Conservation (phyloP, 2,329 filamentous ascomycete species). For the Tolypocladium album region DNA sequence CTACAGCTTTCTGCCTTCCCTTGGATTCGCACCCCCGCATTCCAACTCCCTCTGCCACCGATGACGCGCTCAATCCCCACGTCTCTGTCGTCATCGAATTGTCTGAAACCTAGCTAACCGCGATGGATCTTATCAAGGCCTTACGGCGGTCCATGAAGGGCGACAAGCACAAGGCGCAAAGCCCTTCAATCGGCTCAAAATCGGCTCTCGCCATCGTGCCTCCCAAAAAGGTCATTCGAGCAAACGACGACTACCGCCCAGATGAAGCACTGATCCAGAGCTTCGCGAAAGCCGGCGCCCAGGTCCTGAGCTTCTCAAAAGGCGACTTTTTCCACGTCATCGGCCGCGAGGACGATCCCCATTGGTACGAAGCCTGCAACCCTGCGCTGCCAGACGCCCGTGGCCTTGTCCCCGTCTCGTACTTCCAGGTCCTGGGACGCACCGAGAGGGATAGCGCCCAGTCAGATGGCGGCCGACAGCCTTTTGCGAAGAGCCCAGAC, state of each 20-base stretch:
- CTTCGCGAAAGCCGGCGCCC: conserved; percentile 67
- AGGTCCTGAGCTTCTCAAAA: conserved; percentile 83
- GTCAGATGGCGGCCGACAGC: conserved; percentile 44
- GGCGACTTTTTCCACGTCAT: conserved; percentile 99
- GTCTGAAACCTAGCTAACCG: conserved; percentile 22
- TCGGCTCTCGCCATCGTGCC: conserved; percentile 81
- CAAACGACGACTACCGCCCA: conserved; percentile 85
- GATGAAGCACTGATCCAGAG: conserved; percentile 68
- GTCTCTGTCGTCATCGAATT: neutral
- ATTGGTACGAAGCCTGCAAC: conserved; percentile 99
- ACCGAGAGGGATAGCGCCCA: conserved; percentile 81
- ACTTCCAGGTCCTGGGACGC: conserved; percentile 87
- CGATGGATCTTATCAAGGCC: conserved; percentile 46
- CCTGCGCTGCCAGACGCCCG: conserved; percentile 76
- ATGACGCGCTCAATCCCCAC: no score
- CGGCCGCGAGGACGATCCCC: conserved; percentile 81
- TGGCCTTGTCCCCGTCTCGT: conserved; percentile 85
- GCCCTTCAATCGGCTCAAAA: conserved; percentile 68
- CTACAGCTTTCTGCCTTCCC: neutral
- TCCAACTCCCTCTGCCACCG: neutral
- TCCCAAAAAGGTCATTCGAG: conserved; percentile 96
- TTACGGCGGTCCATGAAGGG: conserved; percentile 84
- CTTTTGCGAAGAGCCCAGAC: conserved; percentile 50
- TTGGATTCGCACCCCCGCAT: neutral
- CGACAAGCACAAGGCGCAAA: conserved; percentile 69